Evolutionary conservation across 306 rosid genomes (phyloP), one percentile per base, ranked within the genome.

Genomic region (Datisca glomerata): DNA sequence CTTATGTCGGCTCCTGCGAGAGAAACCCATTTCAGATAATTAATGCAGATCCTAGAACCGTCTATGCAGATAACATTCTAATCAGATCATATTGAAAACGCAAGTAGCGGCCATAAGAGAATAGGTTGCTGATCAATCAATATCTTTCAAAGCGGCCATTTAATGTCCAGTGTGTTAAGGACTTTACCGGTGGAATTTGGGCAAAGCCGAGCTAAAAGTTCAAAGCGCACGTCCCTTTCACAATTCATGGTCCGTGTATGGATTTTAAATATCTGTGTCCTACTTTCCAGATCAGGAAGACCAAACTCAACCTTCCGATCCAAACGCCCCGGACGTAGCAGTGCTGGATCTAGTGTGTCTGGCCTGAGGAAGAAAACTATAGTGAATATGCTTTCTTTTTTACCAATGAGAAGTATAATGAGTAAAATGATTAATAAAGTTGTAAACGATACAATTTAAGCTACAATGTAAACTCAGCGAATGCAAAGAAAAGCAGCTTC

Each of bases 251-350:
- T 91, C 51, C 98, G 57, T 5, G 98, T 91, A 59, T 91, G 98
- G 55, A 91, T 91, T 74, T 91, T 91, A 61, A 91, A 91, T 33
- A 91, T 91, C 50, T 91, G 98, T 0, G 98, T 81, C 58, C 98
- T 71, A 41, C 98, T 85, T 79, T 91, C 98, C 70, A 91, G 47
- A 45, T 91, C 96, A 23, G 98, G 98, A 65, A 91, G 98, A 39
- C 98, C 98, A 53, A 91, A 91, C 74, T 91, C 98, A 32, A 91
- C 94, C 72, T 91, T 91, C 11, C 98, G 86, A 54, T 91, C 98
- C 66, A 91, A 68, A 41, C 98, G 74, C 28, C 98, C 98, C 10
- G 98, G 98, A 5, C 98, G 76, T 12, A 91, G 69, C 20, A 91
- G 72, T 28, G 98, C 98, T 37, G 98, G 98, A 59, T 91, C 98